Evolutionary conservation across 257 asterid genomes (phyloP).

Genomic region (Nicotiana tomentosiformis): DNA sequence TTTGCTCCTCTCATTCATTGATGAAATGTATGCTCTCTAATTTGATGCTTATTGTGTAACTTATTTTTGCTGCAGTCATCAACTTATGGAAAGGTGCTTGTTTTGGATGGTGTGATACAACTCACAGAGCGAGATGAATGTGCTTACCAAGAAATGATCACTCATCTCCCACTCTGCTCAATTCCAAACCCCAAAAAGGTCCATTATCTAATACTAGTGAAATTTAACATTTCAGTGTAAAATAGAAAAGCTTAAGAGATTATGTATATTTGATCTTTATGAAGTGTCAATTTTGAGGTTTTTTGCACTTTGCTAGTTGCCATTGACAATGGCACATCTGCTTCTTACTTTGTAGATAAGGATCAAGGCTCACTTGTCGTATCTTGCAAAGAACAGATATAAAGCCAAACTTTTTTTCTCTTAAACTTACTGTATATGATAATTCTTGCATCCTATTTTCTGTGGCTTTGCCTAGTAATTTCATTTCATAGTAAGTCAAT

Average conservation of each 20-base stretch:
- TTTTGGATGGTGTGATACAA: conserved; percentile 96
- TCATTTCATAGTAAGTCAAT: background rate
- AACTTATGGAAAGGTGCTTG: conserved; percentile 93
- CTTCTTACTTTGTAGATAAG: background rate
- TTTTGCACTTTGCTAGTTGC: background rate
- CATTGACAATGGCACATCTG: background rate
- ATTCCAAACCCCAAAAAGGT: conserved; percentile 92
- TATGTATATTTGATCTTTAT: background rate
- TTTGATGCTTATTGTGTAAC: background rate
- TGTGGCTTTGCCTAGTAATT: background rate
- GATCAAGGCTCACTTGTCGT: background rate
- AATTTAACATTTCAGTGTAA: background rate
- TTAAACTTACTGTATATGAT: background rate
- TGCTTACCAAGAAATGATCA: conserved; percentile 98
- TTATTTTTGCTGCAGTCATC: conserved; percentile 55
- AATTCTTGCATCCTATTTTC: background rate
- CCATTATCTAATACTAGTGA: no score
- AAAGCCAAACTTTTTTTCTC: background rate
- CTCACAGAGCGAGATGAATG: conserved; percentile 98
- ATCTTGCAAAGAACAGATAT: background rate
- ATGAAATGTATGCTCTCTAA: background rate
- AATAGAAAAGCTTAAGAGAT: background rate
- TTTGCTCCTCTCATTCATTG: background rate
- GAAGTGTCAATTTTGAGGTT: background rate
- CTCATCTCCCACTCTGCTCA: conserved; percentile 93